Conservation (phyloP, 2,329 filamentous ascomycete species). For the Bipolaris gigantea region DNA sequence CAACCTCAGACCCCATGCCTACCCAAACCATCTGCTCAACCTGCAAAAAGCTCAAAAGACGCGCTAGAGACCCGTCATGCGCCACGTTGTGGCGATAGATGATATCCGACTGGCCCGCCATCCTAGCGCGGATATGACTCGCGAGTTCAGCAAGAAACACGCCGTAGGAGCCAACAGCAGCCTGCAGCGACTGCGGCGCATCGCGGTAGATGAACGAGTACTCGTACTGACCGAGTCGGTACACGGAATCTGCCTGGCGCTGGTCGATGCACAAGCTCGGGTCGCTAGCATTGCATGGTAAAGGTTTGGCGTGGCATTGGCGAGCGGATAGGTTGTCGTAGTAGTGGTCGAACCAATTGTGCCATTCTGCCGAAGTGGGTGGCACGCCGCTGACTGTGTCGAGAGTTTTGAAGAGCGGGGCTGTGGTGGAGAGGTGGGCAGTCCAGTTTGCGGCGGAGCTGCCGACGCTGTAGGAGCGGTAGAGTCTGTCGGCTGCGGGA, state of each 20-base stretch:
- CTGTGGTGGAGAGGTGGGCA: slow-evolving; percentile 62
- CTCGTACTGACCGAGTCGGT: slow-evolving; percentile 77
- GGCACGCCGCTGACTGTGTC: slow-evolving; percentile 70
- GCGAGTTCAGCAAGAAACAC: slow-evolving; percentile 75
- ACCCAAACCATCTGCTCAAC: slow-evolving; percentile 79
- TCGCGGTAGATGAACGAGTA: slow-evolving; percentile 79
- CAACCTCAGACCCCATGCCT: slow-evolving; percentile 77
- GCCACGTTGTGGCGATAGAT: slow-evolving; percentile 76
- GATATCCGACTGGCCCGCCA: slow-evolving; percentile 33
- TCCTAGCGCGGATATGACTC: slow-evolving; percentile 60
- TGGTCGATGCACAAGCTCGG: slow-evolving; percentile 62
- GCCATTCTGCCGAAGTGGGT: slow-evolving; percentile 62
- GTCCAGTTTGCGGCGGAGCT: slow-evolving; percentile 58
- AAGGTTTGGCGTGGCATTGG: slow-evolving; percentile 72
- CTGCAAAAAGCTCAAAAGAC: slow-evolving; percentile 70
- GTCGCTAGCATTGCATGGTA: slow-evolving; percentile 66
- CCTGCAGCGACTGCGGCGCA: slow-evolving; percentile 61
- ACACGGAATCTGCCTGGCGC: slow-evolving; percentile 67
- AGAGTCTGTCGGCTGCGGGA: slow-evolving; percentile 52
- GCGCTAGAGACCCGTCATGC: slow-evolving; percentile 73
- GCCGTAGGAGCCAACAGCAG: slow-evolving; percentile 65
- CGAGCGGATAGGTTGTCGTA: slow-evolving; percentile 81
- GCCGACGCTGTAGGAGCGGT: slow-evolving; percentile 51
- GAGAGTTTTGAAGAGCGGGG: slow-evolving; percentile 59
- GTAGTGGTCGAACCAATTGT: slow-evolving; percentile 76